phyloP scores from a whole-genome alignment of 73 alveolate genomes.

The Uronychia binucleata region DNA sequence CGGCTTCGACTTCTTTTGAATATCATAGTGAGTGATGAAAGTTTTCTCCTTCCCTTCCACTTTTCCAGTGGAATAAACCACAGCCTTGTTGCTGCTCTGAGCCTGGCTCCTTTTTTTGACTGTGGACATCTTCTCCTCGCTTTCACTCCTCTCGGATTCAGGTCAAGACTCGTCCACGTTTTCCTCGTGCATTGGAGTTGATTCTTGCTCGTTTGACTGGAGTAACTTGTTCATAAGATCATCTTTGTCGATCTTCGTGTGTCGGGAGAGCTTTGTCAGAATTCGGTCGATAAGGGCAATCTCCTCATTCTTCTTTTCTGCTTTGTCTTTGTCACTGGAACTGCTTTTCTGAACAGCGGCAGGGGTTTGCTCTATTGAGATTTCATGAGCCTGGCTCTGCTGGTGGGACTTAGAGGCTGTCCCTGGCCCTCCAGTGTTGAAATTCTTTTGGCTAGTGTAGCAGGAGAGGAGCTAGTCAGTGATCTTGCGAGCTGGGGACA shows the following conservation, averaged over 20 bases:
- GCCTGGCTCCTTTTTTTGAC: no score
- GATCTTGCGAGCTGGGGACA: slow-evolving; percentile 22
- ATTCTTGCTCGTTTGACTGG: neutral
- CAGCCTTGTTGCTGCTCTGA: neutral
- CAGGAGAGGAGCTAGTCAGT: neutral
- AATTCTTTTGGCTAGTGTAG: neutral
- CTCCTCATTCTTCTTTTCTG: neutral
- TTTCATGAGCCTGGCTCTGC: neutral
- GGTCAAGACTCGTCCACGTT: neutral
- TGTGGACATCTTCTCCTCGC: neutral
- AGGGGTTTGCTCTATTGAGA: neutral
- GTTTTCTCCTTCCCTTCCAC: neutral
- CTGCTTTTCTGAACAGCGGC: neutral
- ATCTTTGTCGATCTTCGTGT: neutral
- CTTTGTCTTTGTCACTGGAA: neutral
- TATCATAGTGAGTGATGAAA: no score
- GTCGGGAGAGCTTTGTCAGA: neutral
- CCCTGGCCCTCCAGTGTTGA: neutral
- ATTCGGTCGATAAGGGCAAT: neutral
- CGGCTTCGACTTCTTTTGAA: no score
- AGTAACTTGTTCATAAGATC: neutral
- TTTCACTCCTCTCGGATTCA: neutral
- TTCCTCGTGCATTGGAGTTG: neutral
- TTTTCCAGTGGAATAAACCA: neutral
- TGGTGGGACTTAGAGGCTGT: neutral